These are phyloP conservation scores for Scenedesmus sp. DNA, from an alignment of 163 green algal species.

Conservation along the genomic window DNA sequence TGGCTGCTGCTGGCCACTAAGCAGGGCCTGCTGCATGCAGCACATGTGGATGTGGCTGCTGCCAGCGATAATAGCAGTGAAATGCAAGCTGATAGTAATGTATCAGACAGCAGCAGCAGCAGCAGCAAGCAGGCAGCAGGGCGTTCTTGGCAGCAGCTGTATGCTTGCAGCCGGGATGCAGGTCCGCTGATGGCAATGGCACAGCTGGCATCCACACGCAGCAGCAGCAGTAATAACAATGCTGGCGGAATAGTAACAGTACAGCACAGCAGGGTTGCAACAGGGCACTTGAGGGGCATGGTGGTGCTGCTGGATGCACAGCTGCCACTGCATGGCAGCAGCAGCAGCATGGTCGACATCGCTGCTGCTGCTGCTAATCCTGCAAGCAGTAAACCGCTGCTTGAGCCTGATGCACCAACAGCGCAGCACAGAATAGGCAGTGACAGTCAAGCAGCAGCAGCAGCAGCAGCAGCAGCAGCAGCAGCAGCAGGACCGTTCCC, in stretches of 20 bases:
- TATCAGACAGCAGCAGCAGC: slow-evolving; percentile 18
- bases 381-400: background rate
- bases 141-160: background rate
- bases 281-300: too few species aligned
- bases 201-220: background rate
- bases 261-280: too few species aligned
- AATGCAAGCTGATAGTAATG: background rate
- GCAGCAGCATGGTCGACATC: background rate
- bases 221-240: slow-evolving; percentile 15
- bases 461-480: slow-evolving; percentile 29
- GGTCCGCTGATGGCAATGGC: slow-evolving; percentile 20
- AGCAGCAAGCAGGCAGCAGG: background rate
- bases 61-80: background rate
- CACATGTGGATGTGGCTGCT: background rate
- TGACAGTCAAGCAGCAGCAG: background rate
- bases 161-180: background rate
- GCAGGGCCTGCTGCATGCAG: slow-evolving; percentile 2
- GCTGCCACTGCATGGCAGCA: background rate
- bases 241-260: background rate
- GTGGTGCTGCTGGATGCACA: too few species aligned
- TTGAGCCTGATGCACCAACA: background rate
- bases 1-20: slow-evolving; percentile 34
- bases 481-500: background rate
- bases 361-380: background rate
- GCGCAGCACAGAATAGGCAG: background rate